phyloP scores from a whole-genome alignment of 208 protist species.

The Leishmania tropica region DNA sequence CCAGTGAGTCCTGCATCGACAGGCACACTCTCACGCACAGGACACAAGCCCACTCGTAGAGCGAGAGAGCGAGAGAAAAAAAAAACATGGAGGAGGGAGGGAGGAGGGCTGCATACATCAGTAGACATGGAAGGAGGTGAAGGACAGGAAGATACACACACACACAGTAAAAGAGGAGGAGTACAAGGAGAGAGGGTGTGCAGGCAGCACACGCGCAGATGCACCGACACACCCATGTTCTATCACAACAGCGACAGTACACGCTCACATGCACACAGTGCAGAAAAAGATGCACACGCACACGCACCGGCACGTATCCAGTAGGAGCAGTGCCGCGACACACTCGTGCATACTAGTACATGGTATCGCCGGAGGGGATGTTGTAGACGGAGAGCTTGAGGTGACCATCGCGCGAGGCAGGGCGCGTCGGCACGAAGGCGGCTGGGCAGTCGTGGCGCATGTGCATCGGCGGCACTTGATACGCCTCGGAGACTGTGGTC shows the following conservation, averaged over 20 bases:
- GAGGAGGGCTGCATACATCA: not conserved
- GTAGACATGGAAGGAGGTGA: not conserved
- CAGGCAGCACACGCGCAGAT: not conserved
- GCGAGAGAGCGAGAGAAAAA: not conserved
- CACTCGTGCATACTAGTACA: conserved; percentile 24
- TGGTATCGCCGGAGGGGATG: conserved; percentile 74
- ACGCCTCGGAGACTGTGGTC: conserved; percentile 64
- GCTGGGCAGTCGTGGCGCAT: conserved; percentile 78
- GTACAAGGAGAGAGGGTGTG: not conserved
- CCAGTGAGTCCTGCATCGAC: not conserved
- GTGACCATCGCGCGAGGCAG: conserved; percentile 82
- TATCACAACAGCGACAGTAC: not conserved
- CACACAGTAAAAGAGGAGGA: not conserved
- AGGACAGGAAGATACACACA: not conserved
- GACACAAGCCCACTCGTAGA: not conserved
- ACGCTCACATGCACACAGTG: not conserved
- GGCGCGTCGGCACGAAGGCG: conserved; percentile 63
- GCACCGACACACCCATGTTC: not conserved
- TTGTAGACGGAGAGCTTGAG: conserved; percentile 89
- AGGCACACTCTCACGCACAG: not conserved
- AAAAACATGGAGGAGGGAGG: not conserved
- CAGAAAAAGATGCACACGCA: not conserved
- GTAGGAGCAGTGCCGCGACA: not conserved
- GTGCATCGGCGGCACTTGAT: conserved; percentile 57
- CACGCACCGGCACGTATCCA: conserved; percentile 1